Evolutionary conservation across 1,284 basidiomycete genomes (phyloP).

Genomic region (Ceratobasidium sp.): DNA sequence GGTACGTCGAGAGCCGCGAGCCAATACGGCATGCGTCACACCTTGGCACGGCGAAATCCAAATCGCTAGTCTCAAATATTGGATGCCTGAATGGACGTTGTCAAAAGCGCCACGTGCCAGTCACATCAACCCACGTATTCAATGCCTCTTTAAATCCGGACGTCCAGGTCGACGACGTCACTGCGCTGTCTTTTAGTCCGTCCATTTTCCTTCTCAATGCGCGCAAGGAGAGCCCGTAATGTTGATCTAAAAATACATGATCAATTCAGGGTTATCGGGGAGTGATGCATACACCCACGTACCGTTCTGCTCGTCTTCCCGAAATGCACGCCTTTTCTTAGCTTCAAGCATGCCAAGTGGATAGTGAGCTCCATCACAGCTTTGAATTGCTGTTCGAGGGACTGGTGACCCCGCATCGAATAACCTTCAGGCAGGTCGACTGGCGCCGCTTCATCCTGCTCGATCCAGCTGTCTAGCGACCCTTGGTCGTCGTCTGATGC

Average conservation of each 20-base stretch:
- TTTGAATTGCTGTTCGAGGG: constrained; percentile 78
- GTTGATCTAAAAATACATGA: constrained; percentile 39
- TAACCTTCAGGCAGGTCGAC: constrained; percentile 72
- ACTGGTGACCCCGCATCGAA: constrained; percentile 63
- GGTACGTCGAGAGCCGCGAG: constrained; percentile 53
- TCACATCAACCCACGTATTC: constrained; percentile 53
- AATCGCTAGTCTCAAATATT: constrained; percentile 57
- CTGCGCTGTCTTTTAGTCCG: constrained; percentile 71
- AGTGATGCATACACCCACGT: constrained; percentile 39
- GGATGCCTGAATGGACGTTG: constrained; percentile 53
- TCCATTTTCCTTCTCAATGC: constrained; percentile 66
- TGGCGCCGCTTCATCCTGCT: constrained; percentile 61
- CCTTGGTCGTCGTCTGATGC: constrained; percentile 2
- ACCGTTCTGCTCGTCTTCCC: constrained; percentile 63
- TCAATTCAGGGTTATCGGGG: not conserved
- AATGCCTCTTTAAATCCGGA: constrained; percentile 69
- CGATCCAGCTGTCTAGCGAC: constrained; percentile 62
- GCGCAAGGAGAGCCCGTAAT: constrained; percentile 47
- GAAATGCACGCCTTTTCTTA: constrained; percentile 60
- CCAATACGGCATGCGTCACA: constrained; percentile 84
- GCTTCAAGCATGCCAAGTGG: constrained; percentile 70
- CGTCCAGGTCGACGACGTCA: constrained; percentile 80
- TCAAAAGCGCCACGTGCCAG: not conserved
- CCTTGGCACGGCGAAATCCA: constrained; percentile 64
- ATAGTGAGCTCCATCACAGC: constrained; percentile 69